Conservation (phyloP, 2,329 filamentous ascomycete species). For the Fusarium humuli region DNA sequence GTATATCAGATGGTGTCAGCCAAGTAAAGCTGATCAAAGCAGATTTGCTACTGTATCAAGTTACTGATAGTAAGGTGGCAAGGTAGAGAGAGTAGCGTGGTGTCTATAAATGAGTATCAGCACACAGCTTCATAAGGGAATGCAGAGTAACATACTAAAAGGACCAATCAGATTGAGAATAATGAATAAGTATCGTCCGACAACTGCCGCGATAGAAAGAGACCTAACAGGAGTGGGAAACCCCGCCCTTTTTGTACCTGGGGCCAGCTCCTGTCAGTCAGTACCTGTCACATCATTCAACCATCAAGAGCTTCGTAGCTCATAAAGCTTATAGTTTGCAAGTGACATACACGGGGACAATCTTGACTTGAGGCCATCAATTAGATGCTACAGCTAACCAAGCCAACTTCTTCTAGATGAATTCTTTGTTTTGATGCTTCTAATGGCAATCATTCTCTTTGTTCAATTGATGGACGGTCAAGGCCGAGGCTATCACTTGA, state of each 20-base stretch:
- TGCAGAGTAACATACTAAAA: slow-evolving; percentile 26
- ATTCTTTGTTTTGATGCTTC: not conserved
- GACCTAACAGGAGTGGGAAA: slow-evolving; percentile 42
- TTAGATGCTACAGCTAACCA: not conserved
- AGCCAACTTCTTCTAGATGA: accelerated
- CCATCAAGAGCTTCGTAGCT: slow-evolving; percentile 14
- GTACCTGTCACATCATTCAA: slow-evolving; percentile 38
- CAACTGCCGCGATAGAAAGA: slow-evolving; percentile 39
- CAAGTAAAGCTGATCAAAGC: not conserved
- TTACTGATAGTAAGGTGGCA: not conserved
- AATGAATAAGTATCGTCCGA: slow-evolving; percentile 31
- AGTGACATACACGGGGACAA: not conserved
- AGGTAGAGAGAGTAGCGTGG: not conserved
- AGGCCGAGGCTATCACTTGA: slow-evolving; percentile 37
- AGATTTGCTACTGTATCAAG: not conserved
- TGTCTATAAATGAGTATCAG: slow-evolving; percentile 13
- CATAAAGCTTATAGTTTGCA: not conserved
- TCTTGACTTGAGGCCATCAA: not conserved
- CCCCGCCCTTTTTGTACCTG: slow-evolving; percentile 51
- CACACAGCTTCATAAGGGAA: not conserved
- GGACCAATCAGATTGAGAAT: slow-evolving; percentile 27
- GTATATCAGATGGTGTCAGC: not conserved
- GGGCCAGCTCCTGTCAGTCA: slow-evolving; percentile 20
- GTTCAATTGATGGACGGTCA: slow-evolving; percentile 2
- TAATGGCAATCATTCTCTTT: not conserved